Evolutionary conservation across 495 filamentous ascomycete genomes (phyloP).

Genomic region (Apodospora peruviana): DNA sequence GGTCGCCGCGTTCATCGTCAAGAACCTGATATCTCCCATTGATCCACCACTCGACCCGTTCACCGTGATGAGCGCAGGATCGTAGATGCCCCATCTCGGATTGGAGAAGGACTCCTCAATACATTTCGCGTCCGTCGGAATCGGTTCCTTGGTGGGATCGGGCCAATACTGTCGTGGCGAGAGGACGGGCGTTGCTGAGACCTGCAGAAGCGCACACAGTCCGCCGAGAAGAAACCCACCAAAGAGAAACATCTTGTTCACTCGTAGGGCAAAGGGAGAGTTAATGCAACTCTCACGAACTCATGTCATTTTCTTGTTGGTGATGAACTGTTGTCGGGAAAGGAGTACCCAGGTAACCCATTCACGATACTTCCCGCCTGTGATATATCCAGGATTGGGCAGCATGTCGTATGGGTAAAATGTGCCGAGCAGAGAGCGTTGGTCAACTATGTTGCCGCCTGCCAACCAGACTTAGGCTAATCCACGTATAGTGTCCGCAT

Average conservation of each 20-base stretch:
- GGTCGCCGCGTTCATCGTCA: constrained; percentile 17
- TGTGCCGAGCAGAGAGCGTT: neutral
- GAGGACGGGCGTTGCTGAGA: constrained; percentile 6
- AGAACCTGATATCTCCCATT: constrained; percentile 20
- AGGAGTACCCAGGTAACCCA: no score
- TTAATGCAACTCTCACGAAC: neutral
- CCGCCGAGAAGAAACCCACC: neutral
- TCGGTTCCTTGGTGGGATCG: constrained; percentile 1
- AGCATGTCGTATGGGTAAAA: neutral
- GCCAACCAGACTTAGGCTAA: neutral
- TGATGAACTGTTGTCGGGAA: no score
- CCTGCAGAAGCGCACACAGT: constrained; percentile 3
- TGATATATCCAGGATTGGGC: neutral
- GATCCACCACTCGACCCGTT: constrained; percentile 18
- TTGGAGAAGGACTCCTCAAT: constrained; percentile 13
- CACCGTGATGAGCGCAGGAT: constrained; percentile 11
- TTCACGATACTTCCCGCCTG: no score
- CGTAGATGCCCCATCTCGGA: constrained; percentile 15
- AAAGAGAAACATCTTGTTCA: no score
- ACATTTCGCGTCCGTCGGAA: constrained; percentile 13
- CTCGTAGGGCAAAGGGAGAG: neutral
- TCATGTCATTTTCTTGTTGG: neutral
- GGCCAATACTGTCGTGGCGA: constrained; percentile 11
- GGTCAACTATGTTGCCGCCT: neutral
- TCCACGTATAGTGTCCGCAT: neutral